Evolutionary conservation across 805 yeast species (phyloP).

Genomic region (Pichia sporocuriosa): DNA sequence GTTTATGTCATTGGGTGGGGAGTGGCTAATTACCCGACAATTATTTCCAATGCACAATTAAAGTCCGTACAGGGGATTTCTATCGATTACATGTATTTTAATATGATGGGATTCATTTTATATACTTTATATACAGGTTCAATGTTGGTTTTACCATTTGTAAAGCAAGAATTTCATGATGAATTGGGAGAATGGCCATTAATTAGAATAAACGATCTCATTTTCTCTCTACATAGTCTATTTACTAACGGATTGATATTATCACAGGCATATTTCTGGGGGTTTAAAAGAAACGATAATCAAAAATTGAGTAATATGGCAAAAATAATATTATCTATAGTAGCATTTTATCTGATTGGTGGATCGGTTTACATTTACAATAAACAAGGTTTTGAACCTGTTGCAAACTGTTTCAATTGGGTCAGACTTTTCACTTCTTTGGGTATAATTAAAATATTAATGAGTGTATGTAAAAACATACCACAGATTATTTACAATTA

Average conservation of each 20-base stretch:
- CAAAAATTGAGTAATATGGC: constrained; percentile 23
- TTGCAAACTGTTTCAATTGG: constrained; percentile 22
- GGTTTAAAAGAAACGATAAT: constrained; percentile 29
- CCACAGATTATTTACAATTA: constrained; percentile 31
- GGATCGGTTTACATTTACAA: constrained; percentile 14
- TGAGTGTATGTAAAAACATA: constrained; percentile 32
- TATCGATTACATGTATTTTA: constrained; percentile 30
- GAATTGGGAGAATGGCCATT: constrained; percentile 25
- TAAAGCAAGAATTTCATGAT: constrained; percentile 26
- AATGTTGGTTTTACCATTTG: constrained; percentile 18
- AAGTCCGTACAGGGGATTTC: constrained; percentile 32
- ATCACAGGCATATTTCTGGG: constrained; percentile 31
- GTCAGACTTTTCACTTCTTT: constrained; percentile 28
- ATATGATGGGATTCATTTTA: constrained; percentile 28
- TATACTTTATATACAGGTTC: constrained; percentile 26
- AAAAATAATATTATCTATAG: constrained; percentile 16
- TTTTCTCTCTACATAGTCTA: constrained; percentile 28
- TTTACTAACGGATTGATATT: constrained; percentile 23
- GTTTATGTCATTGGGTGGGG: constrained; percentile 28
- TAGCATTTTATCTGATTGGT: constrained; percentile 11
- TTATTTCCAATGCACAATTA: constrained; percentile 26
- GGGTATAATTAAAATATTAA: constrained; percentile 28
- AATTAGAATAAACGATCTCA: constrained; percentile 27
- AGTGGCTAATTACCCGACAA: constrained; percentile 28
- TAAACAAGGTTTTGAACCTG: constrained; percentile 9